Evolutionary conservation across 2,329 filamentous ascomycete genomes (phyloP).

Genomic region (Penicillium sp.): DNA sequence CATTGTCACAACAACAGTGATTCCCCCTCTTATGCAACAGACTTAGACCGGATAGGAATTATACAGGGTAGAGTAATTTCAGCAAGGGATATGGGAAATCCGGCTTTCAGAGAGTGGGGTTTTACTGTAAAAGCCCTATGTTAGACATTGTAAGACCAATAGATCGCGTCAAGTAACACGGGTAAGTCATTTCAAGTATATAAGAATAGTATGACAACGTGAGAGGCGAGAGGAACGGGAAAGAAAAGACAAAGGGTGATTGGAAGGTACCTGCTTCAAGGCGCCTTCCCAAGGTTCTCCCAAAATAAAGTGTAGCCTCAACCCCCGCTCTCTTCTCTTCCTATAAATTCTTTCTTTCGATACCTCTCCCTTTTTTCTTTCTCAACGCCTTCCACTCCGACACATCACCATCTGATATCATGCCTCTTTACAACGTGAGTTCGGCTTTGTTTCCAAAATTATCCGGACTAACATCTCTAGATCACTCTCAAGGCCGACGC

Average conservation of each 20-base stretch:
- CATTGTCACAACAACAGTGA: background rate
- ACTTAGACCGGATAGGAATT: background rate
- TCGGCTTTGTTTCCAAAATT: background rate
- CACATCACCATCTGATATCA: constrained; percentile 11
- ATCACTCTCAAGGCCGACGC: constrained; percentile 75
- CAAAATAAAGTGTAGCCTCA: background rate
- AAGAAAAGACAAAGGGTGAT: background rate
- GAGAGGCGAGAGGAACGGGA: background rate
- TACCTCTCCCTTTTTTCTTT: too few species aligned
- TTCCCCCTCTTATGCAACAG: background rate
- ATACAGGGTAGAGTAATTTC: background rate
- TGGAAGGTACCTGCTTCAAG: constrained; percentile 9
- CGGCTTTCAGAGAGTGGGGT: background rate
- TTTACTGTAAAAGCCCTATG: background rate
- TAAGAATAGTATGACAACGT: background rate
- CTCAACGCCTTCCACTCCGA: background rate
- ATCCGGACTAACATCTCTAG: constrained; percentile 46
- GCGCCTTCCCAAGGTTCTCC: background rate
- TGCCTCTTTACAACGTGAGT: constrained; percentile 44
- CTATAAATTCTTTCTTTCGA: background rate
- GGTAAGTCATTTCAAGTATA: background rate
- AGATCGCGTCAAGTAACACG: background rate
- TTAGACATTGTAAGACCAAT: background rate
- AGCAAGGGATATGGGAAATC: background rate
- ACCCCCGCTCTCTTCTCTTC: background rate